Evolutionary conservation across 305 asterid species (phyloP), one percentile per base, ranked within the genome.

Genomic region (Fraxinus paxiana): DNA sequence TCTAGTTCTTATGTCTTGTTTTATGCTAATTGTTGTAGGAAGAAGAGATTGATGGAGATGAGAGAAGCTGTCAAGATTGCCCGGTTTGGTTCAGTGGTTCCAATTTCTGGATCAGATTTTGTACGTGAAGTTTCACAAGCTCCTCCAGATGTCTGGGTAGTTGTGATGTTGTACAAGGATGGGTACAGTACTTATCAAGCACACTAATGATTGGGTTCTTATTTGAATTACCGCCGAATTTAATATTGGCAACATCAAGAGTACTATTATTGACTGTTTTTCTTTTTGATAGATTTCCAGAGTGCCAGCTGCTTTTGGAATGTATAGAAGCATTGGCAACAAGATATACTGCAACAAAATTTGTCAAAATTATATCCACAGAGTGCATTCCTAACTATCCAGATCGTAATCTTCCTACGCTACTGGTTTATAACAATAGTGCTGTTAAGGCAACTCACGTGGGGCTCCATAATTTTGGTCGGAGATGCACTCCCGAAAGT

Each of bases 71-170:
- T 83, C 76, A 92, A 92, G 90, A 65, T 94, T 80, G 97, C 92
- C 51, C 93, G 87, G 85, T 96, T 94, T 82, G 99, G 99, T 81
- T 91, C 95, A 5, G 90, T 96, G 80, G 82, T 90, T 76, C 98
- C 94, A 15, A 96, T 96, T 73, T 91, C 97, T 5, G 99, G 99
- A 70, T 93, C 99, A 2, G 99, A 96, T 89, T 96, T 96, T 82
- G 94, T 96, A 75, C 97, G 98, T 41, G 97, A 96, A 85, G 99
- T 96, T 81, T 96, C 99, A 48, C 97, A 94, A 82, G 99, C 98
- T 82, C 97, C 98, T 17, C 88, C 86, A 79, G 98, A 96, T 56
- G 88, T 94, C 75, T 96, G 97, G 98, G 99, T 96, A 8, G 97
- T 96, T 0, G 97, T 92, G 81, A 28, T 94, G 77, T 88, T 96